These are phyloP conservation scores for Theobroma grandiflorum DNA, from an alignment of 441 rosid genomes.

Conservation along the genomic window DNA sequence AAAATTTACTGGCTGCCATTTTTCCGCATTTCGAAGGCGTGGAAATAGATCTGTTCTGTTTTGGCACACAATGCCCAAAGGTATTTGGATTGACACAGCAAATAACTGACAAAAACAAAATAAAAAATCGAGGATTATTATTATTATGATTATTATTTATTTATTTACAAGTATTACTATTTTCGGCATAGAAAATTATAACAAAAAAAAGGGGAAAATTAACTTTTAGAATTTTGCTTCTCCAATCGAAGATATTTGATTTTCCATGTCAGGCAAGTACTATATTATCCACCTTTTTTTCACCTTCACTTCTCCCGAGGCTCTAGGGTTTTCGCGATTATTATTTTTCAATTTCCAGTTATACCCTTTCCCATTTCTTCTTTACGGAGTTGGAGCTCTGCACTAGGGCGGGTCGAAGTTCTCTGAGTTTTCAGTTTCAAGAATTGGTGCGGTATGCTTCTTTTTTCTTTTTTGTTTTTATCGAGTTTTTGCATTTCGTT, in stretches of 20 bases:
- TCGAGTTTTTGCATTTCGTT: not conserved
- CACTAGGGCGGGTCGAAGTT: not conserved
- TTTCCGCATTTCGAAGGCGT: not conserved
- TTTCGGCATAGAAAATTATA: not conserved
- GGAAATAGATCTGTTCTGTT: not conserved
- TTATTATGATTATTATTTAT: no score
- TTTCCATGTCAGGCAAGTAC: slow-evolving; percentile 27
- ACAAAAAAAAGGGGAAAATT: not conserved
- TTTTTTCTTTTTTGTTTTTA: not conserved
- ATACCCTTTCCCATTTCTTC: slow-evolving; percentile 4
- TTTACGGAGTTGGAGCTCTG: slow-evolving; percentile 15
- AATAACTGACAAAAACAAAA: not conserved
- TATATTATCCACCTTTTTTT: slow-evolving; percentile 4
- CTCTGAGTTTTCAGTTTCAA: slow-evolving; percentile 23
- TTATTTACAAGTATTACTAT: not conserved
- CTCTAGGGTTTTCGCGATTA: slow-evolving; percentile 20
- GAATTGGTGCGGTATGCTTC: slow-evolving; percentile 23
- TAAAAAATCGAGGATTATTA: not conserved
- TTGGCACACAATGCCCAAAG: slow-evolving; percentile 17
- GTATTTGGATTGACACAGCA: slow-evolving; percentile 21
- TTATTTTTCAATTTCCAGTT: slow-evolving; percentile 16
- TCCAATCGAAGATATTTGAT: slow-evolving; percentile 11
- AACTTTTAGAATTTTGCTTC: not conserved
- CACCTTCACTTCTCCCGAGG: slow-evolving; percentile 23
- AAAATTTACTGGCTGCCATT: not conserved